These are phyloP conservation scores for Hypsizygus marmoreus DNA, from an alignment of 768 basidiomycete genomes.

Conservation along the genomic window DNA sequence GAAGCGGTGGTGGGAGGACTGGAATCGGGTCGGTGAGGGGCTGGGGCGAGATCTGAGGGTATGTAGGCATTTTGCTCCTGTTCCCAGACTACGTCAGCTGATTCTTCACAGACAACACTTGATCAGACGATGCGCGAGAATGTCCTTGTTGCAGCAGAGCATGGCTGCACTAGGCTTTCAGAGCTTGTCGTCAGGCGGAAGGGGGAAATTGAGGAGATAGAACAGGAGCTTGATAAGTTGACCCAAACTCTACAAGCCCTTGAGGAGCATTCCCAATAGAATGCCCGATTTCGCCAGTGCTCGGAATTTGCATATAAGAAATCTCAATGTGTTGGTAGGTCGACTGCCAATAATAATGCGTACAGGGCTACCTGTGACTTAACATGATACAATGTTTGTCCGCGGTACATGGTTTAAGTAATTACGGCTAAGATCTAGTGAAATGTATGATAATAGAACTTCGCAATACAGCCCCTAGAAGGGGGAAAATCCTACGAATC, in stretches of 20 bases:
- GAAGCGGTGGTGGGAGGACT: slow-evolving; percentile 68
- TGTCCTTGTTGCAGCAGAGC: slow-evolving; percentile 52
- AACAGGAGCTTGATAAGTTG: slow-evolving; percentile 43
- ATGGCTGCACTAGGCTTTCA: slow-evolving; percentile 48
- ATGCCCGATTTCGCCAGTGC: neutral
- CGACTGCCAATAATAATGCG: neutral
- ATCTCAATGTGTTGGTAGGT: too few species aligned
- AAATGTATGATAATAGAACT: slow-evolving; percentile 10
- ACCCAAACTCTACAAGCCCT: slow-evolving; percentile 33
- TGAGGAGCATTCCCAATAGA: slow-evolving; percentile 12
- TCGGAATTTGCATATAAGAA: neutral
- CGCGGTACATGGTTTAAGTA: slow-evolving; percentile 7
- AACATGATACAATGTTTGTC: slow-evolving; percentile 2
- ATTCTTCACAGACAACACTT: slow-evolving; percentile 42
- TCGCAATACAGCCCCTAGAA: neutral
- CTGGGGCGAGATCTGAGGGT: slow-evolving; percentile 68
- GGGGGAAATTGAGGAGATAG: slow-evolving; percentile 44
- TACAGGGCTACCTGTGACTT: neutral
- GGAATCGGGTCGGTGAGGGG: slow-evolving; percentile 60
- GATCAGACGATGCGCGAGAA: slow-evolving; percentile 50
- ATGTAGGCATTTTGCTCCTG: slow-evolving; percentile 17
- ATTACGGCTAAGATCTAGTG: slow-evolving; percentile 11
- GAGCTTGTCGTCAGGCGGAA: slow-evolving; percentile 42
- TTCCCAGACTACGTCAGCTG: neutral
- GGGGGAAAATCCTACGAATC: slow-evolving; percentile 6